Percentiles rank a stretch among this genome's conserved stretches.
phyloP scores from a whole-genome alignment of 1,139 yeast species.

The Hyphopichia wangnamkhiaoensis region DNA sequence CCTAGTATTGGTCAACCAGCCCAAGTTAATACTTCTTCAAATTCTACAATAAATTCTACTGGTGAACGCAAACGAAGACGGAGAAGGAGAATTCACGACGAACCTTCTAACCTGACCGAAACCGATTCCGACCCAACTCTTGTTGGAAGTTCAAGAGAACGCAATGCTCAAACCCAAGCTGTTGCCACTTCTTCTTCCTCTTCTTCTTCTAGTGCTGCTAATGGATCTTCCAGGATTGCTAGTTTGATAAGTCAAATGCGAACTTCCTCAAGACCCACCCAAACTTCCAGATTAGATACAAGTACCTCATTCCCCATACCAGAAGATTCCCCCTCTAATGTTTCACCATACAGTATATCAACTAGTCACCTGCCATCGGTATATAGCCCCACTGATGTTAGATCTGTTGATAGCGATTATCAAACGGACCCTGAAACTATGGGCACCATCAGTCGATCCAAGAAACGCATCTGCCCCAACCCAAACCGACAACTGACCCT shows the following conservation, averaged over 20 bases:
- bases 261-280: conserved; percentile 9
- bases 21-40: background rate
- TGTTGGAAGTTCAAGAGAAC: background rate
- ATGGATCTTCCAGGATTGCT: conserved; percentile 22
- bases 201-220: conserved; percentile 1
- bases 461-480: conserved; percentile 2
- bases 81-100: conserved; percentile 28
- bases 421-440: conserved; percentile 11
- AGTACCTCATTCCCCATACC: conserved; percentile 1
- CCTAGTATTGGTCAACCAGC: background rate
- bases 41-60: background rate
- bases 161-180: conserved; percentile 10
- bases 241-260: conserved; percentile 29
- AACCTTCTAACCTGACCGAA: no score
- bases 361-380: conserved; percentile 6
- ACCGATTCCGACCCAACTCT: background rate
- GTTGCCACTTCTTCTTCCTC: conserved; percentile 5
- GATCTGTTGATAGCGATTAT: conserved; percentile 16
- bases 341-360: conserved; percentile 4
- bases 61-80: conserved; percentile 16
- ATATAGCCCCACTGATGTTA: conserved; percentile 8
- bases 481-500: background rate
- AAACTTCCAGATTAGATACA: conserved; percentile 5
- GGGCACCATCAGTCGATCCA: background rate
- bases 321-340: conserved; percentile 7